Percentiles rank a stretch among this genome's conserved stretches.
Evolutionary conservation across 306 rosid species (phyloP).

Genomic region (Canavalia ensiformis): DNA sequence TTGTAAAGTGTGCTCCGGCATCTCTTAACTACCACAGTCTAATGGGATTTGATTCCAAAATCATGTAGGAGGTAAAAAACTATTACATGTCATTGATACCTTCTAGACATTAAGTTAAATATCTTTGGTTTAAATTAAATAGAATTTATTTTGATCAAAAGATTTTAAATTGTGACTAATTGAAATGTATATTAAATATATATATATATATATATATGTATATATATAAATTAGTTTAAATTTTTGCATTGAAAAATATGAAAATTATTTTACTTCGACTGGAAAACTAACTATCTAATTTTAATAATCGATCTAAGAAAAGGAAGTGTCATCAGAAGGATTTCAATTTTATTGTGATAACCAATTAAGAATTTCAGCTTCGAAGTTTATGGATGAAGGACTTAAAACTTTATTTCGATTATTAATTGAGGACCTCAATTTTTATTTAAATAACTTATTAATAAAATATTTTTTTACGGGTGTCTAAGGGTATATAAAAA

Average conservation of each 20-base stretch:
- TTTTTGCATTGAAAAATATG: no score
- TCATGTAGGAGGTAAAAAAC: background rate
- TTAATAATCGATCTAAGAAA: background rate
- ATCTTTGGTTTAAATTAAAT: no score
- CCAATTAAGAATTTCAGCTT: conserved; percentile 11
- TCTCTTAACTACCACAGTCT: background rate
- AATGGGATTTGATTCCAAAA: background rate
- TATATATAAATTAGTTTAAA: no score
- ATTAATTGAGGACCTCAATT: conserved; percentile 4
- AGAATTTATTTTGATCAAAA: no score
- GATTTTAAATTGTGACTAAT: no score
- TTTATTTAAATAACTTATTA: no score
- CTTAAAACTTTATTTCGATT: background rate
- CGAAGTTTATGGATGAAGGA: background rate
- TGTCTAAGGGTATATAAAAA: no score
- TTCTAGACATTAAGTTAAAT: background rate
- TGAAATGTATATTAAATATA: no score
- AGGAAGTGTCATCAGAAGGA: background rate
- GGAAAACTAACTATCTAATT: background rate
- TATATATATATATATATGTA: no score
- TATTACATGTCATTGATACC: background rate
- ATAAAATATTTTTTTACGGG: no score
- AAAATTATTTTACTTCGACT: no score
- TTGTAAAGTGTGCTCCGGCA: background rate
- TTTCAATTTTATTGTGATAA: background rate